These are phyloP conservation scores for Epichloe elymi DNA, from an alignment of 2,329 filamentous ascomycete species.

Conservation along the genomic window DNA sequence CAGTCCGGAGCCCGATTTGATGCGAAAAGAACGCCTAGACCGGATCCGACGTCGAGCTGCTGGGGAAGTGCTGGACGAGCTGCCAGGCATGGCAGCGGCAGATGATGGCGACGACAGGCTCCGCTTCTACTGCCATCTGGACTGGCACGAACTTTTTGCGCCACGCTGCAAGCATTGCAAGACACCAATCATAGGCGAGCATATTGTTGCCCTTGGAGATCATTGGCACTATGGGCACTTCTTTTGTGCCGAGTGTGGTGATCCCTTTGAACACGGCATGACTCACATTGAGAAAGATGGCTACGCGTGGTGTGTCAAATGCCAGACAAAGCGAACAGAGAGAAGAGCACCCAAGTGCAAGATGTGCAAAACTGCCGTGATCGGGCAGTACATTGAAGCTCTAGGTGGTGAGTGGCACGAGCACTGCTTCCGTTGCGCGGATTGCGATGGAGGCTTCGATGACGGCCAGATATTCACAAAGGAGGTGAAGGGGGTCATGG, in stretches of 20 bases:
- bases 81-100: slow-evolving; percentile 48
- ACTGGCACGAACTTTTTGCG: slow-evolving; percentile 91
- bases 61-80: slow-evolving; percentile 47
- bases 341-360: slow-evolving; percentile 78
- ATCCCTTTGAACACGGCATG: slow-evolving; percentile 67
- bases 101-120: slow-evolving; percentile 62
- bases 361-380: slow-evolving; percentile 71
- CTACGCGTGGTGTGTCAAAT: slow-evolving; percentile 91
- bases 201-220: slow-evolving; percentile 83
- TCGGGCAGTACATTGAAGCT: slow-evolving; percentile 81
- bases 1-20: slow-evolving; percentile 72
- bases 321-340: slow-evolving; percentile 85
- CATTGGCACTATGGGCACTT: slow-evolving; percentile 98
- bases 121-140: slow-evolving; percentile 94
- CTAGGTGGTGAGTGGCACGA: slow-evolving; percentile 90
- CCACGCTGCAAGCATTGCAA: slow-evolving; percentile 92
- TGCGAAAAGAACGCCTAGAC: slow-evolving; percentile 57
- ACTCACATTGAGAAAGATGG: slow-evolving; percentile 87
- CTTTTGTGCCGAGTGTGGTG: slow-evolving; percentile 96
- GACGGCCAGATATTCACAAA: slow-evolving; percentile 54
- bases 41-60: slow-evolving; percentile 51
- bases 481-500: slow-evolving; percentile 32
- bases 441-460: slow-evolving; percentile 46
- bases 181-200: slow-evolving; percentile 90
- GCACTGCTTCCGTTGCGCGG: slow-evolving; percentile 71